phyloP scores from a whole-genome alignment of 1,139 yeast genomes.

The Scheffersomyces parashehatae region DNA sequence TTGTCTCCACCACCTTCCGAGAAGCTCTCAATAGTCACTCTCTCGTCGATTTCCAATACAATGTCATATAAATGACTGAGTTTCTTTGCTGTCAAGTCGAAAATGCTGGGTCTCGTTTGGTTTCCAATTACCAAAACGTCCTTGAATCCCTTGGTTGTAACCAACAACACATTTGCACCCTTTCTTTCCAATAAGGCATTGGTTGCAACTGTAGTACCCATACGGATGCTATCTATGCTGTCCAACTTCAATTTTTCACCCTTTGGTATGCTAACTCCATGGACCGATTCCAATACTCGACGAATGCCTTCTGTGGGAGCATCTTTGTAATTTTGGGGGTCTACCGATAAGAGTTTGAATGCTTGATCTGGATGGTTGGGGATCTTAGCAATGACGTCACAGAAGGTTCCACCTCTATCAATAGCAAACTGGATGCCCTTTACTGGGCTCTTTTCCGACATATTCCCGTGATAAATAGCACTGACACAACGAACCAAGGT shows the following conservation, averaged over 20 bases:
- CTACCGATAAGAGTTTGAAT: conserved; percentile 77
- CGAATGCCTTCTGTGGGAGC: conserved; percentile 93
- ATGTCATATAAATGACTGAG: conserved; percentile 29
- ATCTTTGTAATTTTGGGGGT: conserved; percentile 81
- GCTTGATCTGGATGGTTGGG: conserved; percentile 39
- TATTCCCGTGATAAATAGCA: not conserved
- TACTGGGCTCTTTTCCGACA: not conserved
- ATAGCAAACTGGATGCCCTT: conserved; percentile 20
- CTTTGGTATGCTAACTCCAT: conserved; percentile 50
- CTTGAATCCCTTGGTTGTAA: conserved; percentile 54
- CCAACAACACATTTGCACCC: conserved; percentile 51
- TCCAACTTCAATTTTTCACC: conserved; percentile 22
- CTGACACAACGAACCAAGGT: too few species aligned
- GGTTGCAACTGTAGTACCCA: conserved; percentile 26
- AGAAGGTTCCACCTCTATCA: conserved; percentile 85
- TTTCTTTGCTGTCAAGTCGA: conserved; percentile 21
- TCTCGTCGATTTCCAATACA: conserved; percentile 43
- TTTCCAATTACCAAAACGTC: conserved; percentile 45
- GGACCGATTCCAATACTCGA: conserved; percentile 63
- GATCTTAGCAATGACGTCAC: conserved; percentile 68
- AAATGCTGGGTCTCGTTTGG: conserved; percentile 22
- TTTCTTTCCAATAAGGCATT: conserved; percentile 35
- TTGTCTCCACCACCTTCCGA: conserved; percentile 45
- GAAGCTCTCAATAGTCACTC: conserved; percentile 34
- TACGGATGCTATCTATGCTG: conserved; percentile 17